Conservation (phyloP, 1,284 basidiomycete genomes). For the Boletellus sp. region DNA sequence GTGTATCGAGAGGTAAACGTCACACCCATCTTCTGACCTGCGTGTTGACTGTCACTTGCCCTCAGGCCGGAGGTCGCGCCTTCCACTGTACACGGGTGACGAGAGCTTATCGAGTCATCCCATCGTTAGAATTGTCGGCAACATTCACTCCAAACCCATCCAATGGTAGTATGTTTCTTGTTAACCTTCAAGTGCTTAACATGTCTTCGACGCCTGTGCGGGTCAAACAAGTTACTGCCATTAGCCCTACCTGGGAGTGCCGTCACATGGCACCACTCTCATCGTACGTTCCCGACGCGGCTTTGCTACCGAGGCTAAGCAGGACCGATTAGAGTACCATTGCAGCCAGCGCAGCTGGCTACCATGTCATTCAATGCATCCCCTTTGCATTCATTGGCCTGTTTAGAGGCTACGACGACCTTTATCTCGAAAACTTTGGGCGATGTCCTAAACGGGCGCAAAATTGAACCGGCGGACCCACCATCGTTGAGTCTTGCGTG, state of each 20-base stretch:
- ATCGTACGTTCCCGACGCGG: conserved; percentile 40
- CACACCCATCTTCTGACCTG: not conserved
- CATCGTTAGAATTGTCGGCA: conserved; percentile 50
- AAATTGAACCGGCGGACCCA: conserved; percentile 42
- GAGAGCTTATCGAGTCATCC: conserved; percentile 56
- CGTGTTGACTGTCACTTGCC: not conserved
- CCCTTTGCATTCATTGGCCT: conserved; percentile 36
- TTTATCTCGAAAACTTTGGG: conserved; percentile 54
- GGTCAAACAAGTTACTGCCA: conserved; percentile 53
- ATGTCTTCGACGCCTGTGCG: conserved; percentile 39
- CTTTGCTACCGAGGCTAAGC: conserved; percentile 12
- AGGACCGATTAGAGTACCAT: conserved; percentile 34
- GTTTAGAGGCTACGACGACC: conserved; percentile 39
- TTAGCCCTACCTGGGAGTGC: conserved; percentile 67
- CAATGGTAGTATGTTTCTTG: conserved; percentile 46
- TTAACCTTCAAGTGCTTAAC: conserved; percentile 62
- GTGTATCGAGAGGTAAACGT: conserved; percentile 65
- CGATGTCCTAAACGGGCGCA: conserved; percentile 51
- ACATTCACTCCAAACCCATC: conserved; percentile 48
- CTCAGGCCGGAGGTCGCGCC: conserved; percentile 42
- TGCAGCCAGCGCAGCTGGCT: conserved; percentile 51
- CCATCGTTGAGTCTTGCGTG: conserved; percentile 55
- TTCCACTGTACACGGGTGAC: conserved; percentile 58
- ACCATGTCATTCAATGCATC: conserved; percentile 44
- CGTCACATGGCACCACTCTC: conserved; percentile 32